Evolutionary conservation across 2,329 filamentous ascomycete genomes (phyloP), one percentile per base, ranked within the genome.

Genomic region (Diaporthe citri): DNA sequence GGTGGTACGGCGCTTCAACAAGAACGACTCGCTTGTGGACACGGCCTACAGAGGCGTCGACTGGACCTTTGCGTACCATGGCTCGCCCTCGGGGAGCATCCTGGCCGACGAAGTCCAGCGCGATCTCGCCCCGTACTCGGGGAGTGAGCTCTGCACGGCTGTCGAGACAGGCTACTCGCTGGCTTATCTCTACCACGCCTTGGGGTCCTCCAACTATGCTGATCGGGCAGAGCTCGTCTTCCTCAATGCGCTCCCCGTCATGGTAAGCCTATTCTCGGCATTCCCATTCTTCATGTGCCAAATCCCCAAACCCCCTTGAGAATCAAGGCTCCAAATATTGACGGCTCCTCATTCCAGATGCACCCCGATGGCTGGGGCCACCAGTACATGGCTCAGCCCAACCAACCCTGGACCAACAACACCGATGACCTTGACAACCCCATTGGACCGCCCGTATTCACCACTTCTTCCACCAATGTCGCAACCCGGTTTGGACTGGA

Each of bases 101-200:
- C 82, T 89, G 17, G 88, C 84, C 2, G 88, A 90, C 75, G 88
- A 90, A 77, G 81, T 86, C 34, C 77, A 88, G 34, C 83, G 82
- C 5, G 86, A 87, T 2, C 77, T 87, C 17, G 84, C 83, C 64
- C 86, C 88, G 12, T 80, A 82, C 57, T 80, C 82, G 57, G 84
- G 86, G n/a, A 84, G 85, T 1, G 88, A 90, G 79, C 83, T 88
- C 0, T 90, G 88, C 80, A 88, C 86, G 2, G 82, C 85, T 2
- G 88, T 89, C 6, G 88, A 90, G 78, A 84, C 85, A 0, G 88
- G 88, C 79, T 89, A 86, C 80, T 89, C 87, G 0, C 79, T 88
- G 31, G 83, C 82, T 39, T 89, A 88, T 74, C 81, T 88, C n/a
- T 89, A 89, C 78, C 86, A 86, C 64, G 81, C 84, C 5, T 77